Evolutionary conservation across 148 eudicot genomes (phyloP), one percentile per base, ranked within the genome.

Genomic region (Spergularia bocconei): DNA sequence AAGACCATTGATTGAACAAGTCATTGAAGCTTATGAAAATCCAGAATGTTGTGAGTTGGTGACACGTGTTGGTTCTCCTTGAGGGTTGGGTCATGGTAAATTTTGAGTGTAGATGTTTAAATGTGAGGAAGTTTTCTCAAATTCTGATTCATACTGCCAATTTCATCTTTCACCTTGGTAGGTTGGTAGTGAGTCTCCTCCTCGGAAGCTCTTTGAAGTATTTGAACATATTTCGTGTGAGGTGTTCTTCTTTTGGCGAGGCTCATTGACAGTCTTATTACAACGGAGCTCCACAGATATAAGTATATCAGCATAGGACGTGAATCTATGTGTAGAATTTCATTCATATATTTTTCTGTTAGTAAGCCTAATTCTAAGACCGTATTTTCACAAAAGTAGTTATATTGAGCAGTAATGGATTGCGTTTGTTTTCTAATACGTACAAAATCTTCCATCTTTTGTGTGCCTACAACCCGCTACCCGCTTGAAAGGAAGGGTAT

Each of bases 401-500:
- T 29, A 29, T 29, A 44, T 16, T 16, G 36, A 7, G n/a, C 63
- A 63, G 21, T 70, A 23, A 19, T 13, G 66, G 21, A 41, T 51
- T 36, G 12, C 13, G n/a, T n/a, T 53, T 5, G 11, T n/a, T 15
- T 39, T 70, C 59, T 65, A 12, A 13, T 51, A 44, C 25, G 13
- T 55, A n/a, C 54, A 38, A 12, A 29, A 36, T 52, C 8, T 38
- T 8, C n/a, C 11, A 19, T 65, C 25, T 39, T 11, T 6, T 53
- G 72, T 16, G 57, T 72, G 89, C 94, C 75, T 93, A 91, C 86
- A 91, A 93, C 72, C 84, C 98, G 63, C 48, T 89, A 93, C 72
- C 84, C 98, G 63, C 48, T 89, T 67, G 98, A 93, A 83, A 87
- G 98, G 2, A 71, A 87, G 97, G 81, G 96, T 88, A 67, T 73